A percentile compares a stretch with the other conserved stretches of the same genome.
Conservation (phyloP, 2,329 filamentous ascomycete genomes). For the Verticillium isaacii region DNA sequence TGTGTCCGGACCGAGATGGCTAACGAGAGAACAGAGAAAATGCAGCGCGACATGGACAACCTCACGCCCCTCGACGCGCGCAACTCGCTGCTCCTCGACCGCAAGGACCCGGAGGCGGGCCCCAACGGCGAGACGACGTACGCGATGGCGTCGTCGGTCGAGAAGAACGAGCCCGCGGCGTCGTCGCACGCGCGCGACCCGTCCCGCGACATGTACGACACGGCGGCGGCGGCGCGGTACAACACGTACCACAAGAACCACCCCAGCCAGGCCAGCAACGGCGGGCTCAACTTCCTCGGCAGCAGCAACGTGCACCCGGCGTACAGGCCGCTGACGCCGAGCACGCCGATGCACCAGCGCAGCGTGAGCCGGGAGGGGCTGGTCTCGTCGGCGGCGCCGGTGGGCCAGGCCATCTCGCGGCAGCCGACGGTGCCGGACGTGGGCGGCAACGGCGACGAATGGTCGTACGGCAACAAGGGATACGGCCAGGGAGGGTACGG, state of each 20-base stretch:
- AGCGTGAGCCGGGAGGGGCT: constrained; percentile 33
- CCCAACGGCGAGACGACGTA: constrained; percentile 33
- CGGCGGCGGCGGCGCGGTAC: constrained; percentile 14
- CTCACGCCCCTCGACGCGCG: constrained; percentile 84
- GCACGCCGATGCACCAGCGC: constrained; percentile 14
- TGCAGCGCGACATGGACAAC: constrained; percentile 70
- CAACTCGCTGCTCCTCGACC: constrained; percentile 76
- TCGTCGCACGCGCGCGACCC: constrained; percentile 18
- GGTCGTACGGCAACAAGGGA: neutral
- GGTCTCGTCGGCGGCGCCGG: constrained; percentile 33
- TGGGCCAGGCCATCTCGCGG: constrained; percentile 20
- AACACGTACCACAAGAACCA: constrained; percentile 17
- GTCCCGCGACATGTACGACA: constrained; percentile 25
- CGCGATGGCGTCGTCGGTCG: constrained; percentile 33
- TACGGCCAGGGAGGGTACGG: neutral
- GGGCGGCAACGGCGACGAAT: constrained; percentile 6
- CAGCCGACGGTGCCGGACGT: constrained; percentile 28
- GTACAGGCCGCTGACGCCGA: constrained; percentile 33
- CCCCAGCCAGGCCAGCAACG: constrained; percentile 4
- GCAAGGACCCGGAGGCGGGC: constrained; percentile 23
- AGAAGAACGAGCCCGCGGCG: constrained; percentile 24
- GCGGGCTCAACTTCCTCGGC: constrained; percentile 11
- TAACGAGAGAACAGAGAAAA: constrained; percentile 57
- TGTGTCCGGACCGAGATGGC: constrained; percentile 6
- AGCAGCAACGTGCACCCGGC: constrained; percentile 7